These are phyloP conservation scores for Rickenella mellea DNA, from an alignment of 768 basidiomycete genomes.

Conservation along the genomic window DNA sequence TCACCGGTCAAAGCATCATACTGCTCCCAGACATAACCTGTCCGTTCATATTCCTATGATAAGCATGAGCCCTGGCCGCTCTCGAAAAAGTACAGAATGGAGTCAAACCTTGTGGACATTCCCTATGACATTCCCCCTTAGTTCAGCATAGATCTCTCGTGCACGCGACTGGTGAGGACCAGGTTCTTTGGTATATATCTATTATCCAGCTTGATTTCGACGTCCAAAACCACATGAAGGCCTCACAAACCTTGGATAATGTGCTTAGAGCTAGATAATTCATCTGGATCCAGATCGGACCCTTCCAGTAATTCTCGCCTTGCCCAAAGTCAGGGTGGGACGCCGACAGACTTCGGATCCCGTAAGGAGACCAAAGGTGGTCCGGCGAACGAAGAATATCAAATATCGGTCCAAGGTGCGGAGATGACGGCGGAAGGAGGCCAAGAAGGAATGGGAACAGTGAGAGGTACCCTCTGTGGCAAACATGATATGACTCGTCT, in stretches of 20 bases:
- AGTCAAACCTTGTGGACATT: conserved; percentile 61
- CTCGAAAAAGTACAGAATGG: neutral
- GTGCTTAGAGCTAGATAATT: conserved; percentile 84
- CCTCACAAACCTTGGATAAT: conserved; percentile 58
- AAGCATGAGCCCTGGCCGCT: neutral
- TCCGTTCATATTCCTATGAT: conserved; percentile 76
- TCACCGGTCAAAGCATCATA: conserved; percentile 81
- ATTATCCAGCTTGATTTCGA: neutral
- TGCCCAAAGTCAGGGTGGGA: conserved; percentile 83
- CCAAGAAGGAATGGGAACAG: conserved; percentile 88
- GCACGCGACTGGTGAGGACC: conserved; percentile 81
- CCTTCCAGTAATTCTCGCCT: conserved; percentile 97
- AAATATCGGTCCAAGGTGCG: conserved; percentile 72
- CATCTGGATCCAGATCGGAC: conserved; percentile 96
- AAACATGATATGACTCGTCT: conserved; percentile 91
- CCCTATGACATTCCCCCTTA: conserved; percentile 75
- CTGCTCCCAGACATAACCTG: conserved; percentile 97
- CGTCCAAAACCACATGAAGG: neutral
- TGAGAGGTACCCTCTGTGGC: conserved; percentile 88
- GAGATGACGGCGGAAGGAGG: conserved; percentile 67
- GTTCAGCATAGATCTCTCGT: conserved; percentile 65
- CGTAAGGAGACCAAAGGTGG: conserved; percentile 88
- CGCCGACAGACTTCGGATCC: conserved; percentile 81
- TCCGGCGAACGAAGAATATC: conserved; percentile 71
- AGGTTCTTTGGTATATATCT: conserved; percentile 70